Evolutionary conservation across 2,329 filamentous ascomycete genomes (phyloP), one percentile per base, ranked within the genome.

Genomic region (Monosporascus ibericus): DNA sequence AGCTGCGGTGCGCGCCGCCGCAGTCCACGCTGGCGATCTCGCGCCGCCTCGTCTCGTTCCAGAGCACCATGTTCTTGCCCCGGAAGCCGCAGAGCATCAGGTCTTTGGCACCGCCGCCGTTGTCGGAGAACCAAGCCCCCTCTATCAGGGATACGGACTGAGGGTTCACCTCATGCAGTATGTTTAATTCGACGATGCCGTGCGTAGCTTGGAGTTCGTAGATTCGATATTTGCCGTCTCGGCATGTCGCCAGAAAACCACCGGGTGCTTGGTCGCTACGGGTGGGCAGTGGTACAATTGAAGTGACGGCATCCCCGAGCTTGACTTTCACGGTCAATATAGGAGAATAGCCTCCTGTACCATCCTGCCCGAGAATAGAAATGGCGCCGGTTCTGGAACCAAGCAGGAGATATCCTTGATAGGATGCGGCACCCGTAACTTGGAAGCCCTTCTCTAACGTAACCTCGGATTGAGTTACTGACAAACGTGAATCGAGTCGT

Each of bases 1-100:
- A 96, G 34, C 80, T 85, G 51, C 92, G 81, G 64, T 96, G 90
- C 0, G 85, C 85, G 36, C 92, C 92, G 51, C 92, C 92, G 64
- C 92, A 96, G 48, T 91, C 85, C 30, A 95, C 77, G 1, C 76
- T 78, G 51, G 86, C 80, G 17, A 92, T 68, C 61, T 92, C 87
- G 52, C 82, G 79, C 53, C 89, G 84, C 2, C 74, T 74, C 0
- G 82, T 84, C 64, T 88, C 84, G 65, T 96, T 89, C 82, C 89
- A 94, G 9, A 92, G 79, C 14, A 95, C 75, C 64, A 97, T 95
- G 47, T 83, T 76, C 56, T 84, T 90, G 65, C 87, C 84, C 51
- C 82, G 84, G 70, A 96, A 97, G 3, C 92, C 92, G 65, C 86
- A 88, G 14, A 95, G 72, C 27, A 91, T 73, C 1, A 96, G 72